phyloP scores from a whole-genome alignment of 306 rosid species.

The Sophora flavescens region DNA sequence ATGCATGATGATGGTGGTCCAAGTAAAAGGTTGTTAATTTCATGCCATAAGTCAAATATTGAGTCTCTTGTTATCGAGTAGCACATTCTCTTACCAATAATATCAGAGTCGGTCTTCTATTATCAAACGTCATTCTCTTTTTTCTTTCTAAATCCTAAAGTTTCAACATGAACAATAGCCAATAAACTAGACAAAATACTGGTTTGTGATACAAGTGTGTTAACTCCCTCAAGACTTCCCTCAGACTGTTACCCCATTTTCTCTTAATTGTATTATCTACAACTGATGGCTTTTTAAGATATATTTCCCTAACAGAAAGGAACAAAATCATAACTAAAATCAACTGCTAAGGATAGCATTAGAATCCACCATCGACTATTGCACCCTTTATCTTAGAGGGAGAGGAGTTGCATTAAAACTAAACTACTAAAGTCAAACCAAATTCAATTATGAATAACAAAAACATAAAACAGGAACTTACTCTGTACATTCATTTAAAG shows the following conservation, averaged over 20 bases:
- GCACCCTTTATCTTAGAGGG: not conserved
- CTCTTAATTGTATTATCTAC: not conserved
- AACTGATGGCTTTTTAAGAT: not conserved
- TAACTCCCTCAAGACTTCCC: not conserved
- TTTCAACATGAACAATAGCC: not conserved
- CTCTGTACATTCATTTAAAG: slow-evolving; percentile 99
- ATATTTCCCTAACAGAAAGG: not conserved
- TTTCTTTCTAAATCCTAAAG: too few species aligned
- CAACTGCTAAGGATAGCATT: not conserved
- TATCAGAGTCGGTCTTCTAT: too few species aligned
- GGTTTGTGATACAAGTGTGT: not conserved
- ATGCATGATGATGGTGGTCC: too few species aligned
- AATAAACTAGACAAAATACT: slow-evolving; percentile 23
- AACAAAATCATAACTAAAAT: slow-evolving; percentile 1
- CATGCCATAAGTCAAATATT: too few species aligned
- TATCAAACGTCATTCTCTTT: too few species aligned
- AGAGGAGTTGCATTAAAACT: not conserved
- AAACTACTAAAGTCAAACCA: not conserved
- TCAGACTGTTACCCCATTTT: not conserved
- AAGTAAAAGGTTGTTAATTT: too few species aligned
- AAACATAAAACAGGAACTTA: slow-evolving; percentile 52
- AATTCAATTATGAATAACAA: slow-evolving; percentile 23
- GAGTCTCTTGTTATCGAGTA: too few species aligned
- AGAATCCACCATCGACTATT: slow-evolving; percentile 21
- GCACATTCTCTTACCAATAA: too few species aligned